Conservation (phyloP, 2,329 filamentous ascomycete species). For the Fusarium succisae region DNA sequence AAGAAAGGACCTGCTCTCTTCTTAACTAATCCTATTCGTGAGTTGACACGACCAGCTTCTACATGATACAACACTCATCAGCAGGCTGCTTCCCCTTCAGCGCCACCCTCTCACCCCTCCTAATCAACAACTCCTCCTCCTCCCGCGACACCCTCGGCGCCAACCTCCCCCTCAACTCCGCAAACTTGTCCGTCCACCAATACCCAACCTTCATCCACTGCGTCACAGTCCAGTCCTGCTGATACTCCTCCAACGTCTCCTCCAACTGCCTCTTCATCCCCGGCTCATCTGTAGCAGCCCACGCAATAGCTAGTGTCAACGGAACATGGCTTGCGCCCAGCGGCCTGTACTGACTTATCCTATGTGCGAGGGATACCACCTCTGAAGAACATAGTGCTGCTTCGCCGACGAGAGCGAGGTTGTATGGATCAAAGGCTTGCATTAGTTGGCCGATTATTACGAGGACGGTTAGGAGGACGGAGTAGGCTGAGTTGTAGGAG, state of each 20-base stretch:
- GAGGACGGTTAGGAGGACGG: conserved; percentile 3
- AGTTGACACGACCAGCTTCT: neutral
- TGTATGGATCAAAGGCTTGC: conserved; percentile 31
- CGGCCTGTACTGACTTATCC: conserved; percentile 18
- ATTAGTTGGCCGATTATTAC: conserved; percentile 28
- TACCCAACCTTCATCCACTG: conserved; percentile 21
- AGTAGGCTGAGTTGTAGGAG: conserved; percentile 25
- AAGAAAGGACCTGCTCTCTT: neutral
- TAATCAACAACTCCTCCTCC: neutral
- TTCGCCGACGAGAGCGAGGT: conserved; percentile 14
- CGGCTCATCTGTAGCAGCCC: conserved; percentile 30
- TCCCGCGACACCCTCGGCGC: conserved; percentile 3
- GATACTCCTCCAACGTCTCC: conserved; percentile 19
- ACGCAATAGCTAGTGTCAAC: conserved; percentile 18
- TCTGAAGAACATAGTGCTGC: conserved; percentile 25
- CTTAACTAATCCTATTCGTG: neutral
- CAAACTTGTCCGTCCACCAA: conserved; percentile 32
- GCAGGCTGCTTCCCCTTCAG: neutral
- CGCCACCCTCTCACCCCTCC: neutral
- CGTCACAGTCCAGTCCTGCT: conserved; percentile 26
- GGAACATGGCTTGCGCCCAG: conserved; percentile 30
- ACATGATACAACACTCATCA: conserved; percentile 31
- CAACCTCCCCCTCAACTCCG: conserved; percentile 7
- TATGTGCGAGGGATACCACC: conserved; percentile 9
- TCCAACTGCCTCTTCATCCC: conserved; percentile 20